Conservation (phyloP, 1,284 basidiomycete species). For the Austropuccinia psidii region DNA sequence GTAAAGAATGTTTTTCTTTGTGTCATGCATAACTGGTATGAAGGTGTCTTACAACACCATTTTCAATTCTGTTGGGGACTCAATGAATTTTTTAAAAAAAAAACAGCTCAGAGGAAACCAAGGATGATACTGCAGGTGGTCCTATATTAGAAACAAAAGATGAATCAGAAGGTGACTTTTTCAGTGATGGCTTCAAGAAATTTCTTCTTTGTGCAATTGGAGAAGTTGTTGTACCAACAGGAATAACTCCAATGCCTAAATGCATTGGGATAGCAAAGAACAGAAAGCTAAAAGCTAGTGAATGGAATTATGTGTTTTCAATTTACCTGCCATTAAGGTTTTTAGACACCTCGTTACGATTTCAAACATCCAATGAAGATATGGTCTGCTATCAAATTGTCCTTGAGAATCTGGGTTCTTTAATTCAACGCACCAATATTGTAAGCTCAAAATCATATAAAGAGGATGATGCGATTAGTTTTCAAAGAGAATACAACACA, state of each 20-base stretch:
- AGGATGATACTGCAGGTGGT: too few relatives aligned
- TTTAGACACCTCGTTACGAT: not conserved
- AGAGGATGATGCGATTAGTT: not conserved
- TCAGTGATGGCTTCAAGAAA: not conserved
- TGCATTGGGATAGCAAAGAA: not conserved
- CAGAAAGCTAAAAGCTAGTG: conserved; percentile 13
- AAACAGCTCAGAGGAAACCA: too few relatives aligned
- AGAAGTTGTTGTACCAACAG: conserved; percentile 1
- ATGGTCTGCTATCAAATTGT: too few relatives aligned
- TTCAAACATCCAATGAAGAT: not conserved
- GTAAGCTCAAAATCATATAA: not conserved
- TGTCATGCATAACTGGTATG: conserved; percentile 23
- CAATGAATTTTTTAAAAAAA: too few relatives aligned
- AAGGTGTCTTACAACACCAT: too few relatives aligned
- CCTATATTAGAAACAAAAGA: not conserved
- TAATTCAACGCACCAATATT: conserved; percentile 34
- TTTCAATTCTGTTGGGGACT: too few relatives aligned
- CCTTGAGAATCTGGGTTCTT: conserved; percentile 18
- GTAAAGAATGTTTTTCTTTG: not conserved
- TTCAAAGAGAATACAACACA: not conserved
- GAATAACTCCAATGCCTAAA: not conserved
- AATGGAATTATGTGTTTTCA: conserved; percentile 8
- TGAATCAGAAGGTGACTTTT: too few relatives aligned
- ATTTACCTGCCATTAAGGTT: conserved; percentile 30
- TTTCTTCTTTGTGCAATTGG: not conserved